Evolutionary conservation across 257 asterid species (phyloP).

Genomic region (Knoxia roxburghii): DNA sequence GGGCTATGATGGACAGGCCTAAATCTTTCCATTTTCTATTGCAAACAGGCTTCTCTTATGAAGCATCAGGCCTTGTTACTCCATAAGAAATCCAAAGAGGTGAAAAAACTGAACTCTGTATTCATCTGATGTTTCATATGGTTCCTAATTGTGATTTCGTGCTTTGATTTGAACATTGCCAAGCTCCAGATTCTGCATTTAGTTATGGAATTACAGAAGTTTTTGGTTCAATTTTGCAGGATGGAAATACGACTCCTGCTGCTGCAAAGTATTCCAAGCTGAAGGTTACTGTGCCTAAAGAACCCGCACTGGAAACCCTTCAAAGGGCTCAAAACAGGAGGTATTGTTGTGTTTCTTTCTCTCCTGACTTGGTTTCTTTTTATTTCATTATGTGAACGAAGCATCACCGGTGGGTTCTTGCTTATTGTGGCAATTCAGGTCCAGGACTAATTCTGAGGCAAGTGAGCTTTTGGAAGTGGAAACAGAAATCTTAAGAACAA

Average conservation of each 20-base stretch:
- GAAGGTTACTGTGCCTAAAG: conserved; percentile 75
- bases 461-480: conserved; percentile 39
- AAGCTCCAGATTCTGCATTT: neutral
- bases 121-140: neutral
- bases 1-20: neutral
- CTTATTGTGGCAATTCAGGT: conserved; percentile 32
- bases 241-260: conserved; percentile 13
- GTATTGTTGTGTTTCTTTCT: conserved; percentile 24
- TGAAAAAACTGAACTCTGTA: conserved; percentile 10
- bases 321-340: conserved; percentile 75
- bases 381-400: conserved; percentile 5
- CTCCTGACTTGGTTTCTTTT: neutral
- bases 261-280: conserved; percentile 11
- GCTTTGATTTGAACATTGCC: neutral
- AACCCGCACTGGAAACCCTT: conserved; percentile 63
- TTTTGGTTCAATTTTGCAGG: conserved; percentile 5
- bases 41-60: conserved; percentile 53
- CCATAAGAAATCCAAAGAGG: conserved; percentile 71
- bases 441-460: conserved; percentile 46
- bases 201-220: neutral
- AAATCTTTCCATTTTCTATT: conserved; percentile 10
- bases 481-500: conserved; percentile 29
- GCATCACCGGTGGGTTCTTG: neutral
- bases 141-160: neutral
- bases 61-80: conserved; percentile 52